Evolutionary conservation across 106 monocot genomes (phyloP), one percentile per base, ranked within the genome.

Genomic region (Vanilla planifolia): DNA sequence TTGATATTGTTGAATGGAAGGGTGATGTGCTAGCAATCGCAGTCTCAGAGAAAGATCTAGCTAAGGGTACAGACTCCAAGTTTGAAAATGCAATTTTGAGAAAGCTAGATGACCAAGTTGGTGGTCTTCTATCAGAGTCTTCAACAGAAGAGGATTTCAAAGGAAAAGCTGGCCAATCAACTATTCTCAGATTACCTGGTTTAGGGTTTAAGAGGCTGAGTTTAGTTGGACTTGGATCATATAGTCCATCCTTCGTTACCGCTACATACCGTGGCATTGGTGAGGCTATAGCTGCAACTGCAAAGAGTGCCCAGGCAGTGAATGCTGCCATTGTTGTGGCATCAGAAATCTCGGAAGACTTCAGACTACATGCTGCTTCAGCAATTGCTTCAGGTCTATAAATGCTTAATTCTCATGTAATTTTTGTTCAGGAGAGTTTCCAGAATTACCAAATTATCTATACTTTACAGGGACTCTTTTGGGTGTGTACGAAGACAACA

Each of bases 21-120:
- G 94, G 94, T 43, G 94, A 95, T 62, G 65, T 95, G 17, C 94
- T 95, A 62, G 83, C 86, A 8, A 70, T 95, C 34, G 94, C 80
- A 3, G 78, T 95, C n/a, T 74, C 86, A 0, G 89, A 95, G 60
- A 86, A 95, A 46, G 94, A 95, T 64, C 68, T 89, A 80, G 68
- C 77, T 1, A 89, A 80, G 71, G 80, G 77, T 57, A 67, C 89
- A 3, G 67, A 86, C 52, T 95, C 94, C 24, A 83, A 89, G 43
- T 95, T 89, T 59, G 80, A 85, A 65, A 89, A 95, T 43, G 30
- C 75, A n/a, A 67, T 82, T 40, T 65, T 95, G 71, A 95, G 75
- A 70, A 73, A 39, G 39, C 66, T 95, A 23, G 94, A 95, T 68
- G 80, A 77, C 6, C 51, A 80, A 53, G 78, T 89, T 56, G 72